Evolutionary conservation across 1,139 yeast species (phyloP).

Genomic region (Pichia sp.): DNA sequence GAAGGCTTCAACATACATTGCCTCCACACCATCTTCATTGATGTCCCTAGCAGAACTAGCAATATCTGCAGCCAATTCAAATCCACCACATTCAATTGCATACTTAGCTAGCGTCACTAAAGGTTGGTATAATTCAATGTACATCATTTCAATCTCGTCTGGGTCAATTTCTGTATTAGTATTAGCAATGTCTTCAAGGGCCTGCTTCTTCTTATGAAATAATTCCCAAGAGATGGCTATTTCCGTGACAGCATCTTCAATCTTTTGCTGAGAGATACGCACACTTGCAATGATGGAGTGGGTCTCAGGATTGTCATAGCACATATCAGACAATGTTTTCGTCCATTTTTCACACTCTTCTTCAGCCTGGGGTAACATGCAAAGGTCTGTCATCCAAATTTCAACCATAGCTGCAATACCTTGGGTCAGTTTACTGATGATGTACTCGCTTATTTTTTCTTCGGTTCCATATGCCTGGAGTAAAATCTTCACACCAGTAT

Average conservation of each 20-base stretch:
- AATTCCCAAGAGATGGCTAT: slow-evolving; percentile 67
- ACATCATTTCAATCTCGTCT: slow-evolving; percentile 33
- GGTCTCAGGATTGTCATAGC: slow-evolving; percentile 63
- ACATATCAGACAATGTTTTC: slow-evolving; percentile 55
- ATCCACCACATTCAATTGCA: slow-evolving; percentile 69
- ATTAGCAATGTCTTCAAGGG: slow-evolving; percentile 40
- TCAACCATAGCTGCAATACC: slow-evolving; percentile 85
- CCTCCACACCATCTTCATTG: slow-evolving; percentile 76
- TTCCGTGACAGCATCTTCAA: slow-evolving; percentile 66
- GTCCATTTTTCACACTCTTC: slow-evolving; percentile 67
- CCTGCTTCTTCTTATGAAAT: slow-evolving; percentile 45
- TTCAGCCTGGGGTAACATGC: slow-evolving; percentile 93
- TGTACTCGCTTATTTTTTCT: slow-evolving; percentile 23
- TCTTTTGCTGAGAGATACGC: slow-evolving; percentile 78
- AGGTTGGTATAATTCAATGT: slow-evolving; percentile 60
- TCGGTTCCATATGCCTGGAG: slow-evolving; percentile 28
- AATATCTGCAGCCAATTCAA: slow-evolving; percentile 57
- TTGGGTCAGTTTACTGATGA: slow-evolving; percentile 53
- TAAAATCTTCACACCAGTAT: slow-evolving; percentile 19
- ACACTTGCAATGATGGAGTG: slow-evolving; percentile 82
- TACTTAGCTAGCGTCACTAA: slow-evolving; percentile 63
- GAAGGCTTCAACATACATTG: slow-evolving; percentile 75
- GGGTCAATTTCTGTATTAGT: slow-evolving; percentile 13
- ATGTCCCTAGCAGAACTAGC: slow-evolving; percentile 60
- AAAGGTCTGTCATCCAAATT: slow-evolving; percentile 98